Conservation (phyloP, 495 filamentous ascomycete genomes). For the Evernia prunastri region DNA sequence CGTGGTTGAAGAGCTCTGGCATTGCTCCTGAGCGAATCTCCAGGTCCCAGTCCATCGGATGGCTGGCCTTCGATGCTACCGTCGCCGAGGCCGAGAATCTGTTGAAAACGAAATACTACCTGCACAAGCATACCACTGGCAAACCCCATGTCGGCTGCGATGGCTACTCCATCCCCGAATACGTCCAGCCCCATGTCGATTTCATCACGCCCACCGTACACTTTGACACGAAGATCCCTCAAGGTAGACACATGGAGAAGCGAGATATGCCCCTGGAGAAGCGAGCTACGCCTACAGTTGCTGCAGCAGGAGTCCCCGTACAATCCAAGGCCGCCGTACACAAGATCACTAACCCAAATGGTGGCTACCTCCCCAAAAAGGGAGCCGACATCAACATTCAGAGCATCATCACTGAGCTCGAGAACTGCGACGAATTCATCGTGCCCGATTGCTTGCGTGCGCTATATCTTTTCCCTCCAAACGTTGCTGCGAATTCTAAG, state of each 20-base stretch:
- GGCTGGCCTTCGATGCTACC: constrained; percentile 47
- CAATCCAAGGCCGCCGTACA: constrained; percentile 28
- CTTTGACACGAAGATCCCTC: constrained; percentile 28
- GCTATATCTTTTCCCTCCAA: constrained; percentile 46
- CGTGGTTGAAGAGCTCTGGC: constrained; percentile 47
- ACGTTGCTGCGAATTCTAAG: constrained; percentile 30
- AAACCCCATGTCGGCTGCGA: constrained; percentile 46
- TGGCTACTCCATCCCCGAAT: constrained; percentile 48
- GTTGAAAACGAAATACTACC: constrained; percentile 53
- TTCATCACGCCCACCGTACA: constrained; percentile 49
- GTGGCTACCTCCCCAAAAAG: constrained; percentile 30
- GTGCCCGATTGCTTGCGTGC: constrained; percentile 50
- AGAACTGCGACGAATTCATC: constrained; percentile 41
- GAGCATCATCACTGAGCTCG: constrained; percentile 26
- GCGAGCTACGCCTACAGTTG: constrained; percentile 13
- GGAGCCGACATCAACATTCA: constrained; percentile 27
- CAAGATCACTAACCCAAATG: constrained; percentile 20
- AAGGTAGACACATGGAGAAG: constrained; percentile 12
- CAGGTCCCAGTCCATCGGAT: constrained; percentile 42
- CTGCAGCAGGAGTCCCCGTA: constrained; percentile 26
- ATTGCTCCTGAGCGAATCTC: constrained; percentile 42
- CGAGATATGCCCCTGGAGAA: background rate
- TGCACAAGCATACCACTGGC: constrained; percentile 46
- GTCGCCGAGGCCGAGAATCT: constrained; percentile 49
- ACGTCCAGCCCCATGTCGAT: constrained; percentile 48